These are phyloP conservation scores for Graphilbum ipis-grandicollis DNA, from an alignment of 2,329 filamentous ascomycete genomes.

Conservation along the genomic window DNA sequence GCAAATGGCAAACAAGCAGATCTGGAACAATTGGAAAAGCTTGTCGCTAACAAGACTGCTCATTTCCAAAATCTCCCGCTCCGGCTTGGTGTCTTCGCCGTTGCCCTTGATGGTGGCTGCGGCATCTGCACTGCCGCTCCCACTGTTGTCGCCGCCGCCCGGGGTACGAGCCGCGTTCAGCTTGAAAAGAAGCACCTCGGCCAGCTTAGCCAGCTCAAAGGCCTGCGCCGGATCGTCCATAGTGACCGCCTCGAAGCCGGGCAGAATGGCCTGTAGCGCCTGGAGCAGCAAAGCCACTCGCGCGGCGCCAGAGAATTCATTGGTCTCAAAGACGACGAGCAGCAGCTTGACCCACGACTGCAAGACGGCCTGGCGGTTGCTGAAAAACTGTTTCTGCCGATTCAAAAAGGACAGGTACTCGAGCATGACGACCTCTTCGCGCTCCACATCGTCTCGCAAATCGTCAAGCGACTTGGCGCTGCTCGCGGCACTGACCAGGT, in stretches of 20 bases:
- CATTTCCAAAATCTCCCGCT: slow-evolving; percentile 27
- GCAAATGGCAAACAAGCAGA: slow-evolving; percentile 63
- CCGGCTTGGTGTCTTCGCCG: slow-evolving; percentile 15
- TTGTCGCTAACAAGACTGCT: slow-evolving; percentile 74
- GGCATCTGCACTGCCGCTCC: slow-evolving; percentile 1
- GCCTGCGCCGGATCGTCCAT: slow-evolving; percentile 52
- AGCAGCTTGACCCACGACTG: slow-evolving; percentile 73
- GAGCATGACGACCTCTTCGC: slow-evolving; percentile 42
- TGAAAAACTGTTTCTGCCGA: slow-evolving; percentile 38
- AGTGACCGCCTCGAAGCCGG: slow-evolving; percentile 67
- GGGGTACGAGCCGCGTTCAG: slow-evolving; percentile 35
- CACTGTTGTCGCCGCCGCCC: background rate
- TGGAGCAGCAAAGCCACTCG: slow-evolving; percentile 70
- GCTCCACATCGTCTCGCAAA: slow-evolving; percentile 31
- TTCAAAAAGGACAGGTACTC: slow-evolving; percentile 47
- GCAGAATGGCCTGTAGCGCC: slow-evolving; percentile 70
- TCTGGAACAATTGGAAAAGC: slow-evolving; percentile 79
- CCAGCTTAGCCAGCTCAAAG: slow-evolving; percentile 60
- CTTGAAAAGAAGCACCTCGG: slow-evolving; percentile 53
- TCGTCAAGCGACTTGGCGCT: slow-evolving; percentile 12
- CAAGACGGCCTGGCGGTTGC: slow-evolving; percentile 48
- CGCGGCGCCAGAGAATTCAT: slow-evolving; percentile 56
- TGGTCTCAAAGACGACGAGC: slow-evolving; percentile 66
- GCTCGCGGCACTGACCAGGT: background rate
- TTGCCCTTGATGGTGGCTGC: too few relatives aligned